Percentiles rank a stretch among this genome's conserved stretches.
These are phyloP conservation scores for Beauveria rudraprayagi DNA, from an alignment of 2,329 filamentous ascomycete species.

Conservation along the genomic window DNA sequence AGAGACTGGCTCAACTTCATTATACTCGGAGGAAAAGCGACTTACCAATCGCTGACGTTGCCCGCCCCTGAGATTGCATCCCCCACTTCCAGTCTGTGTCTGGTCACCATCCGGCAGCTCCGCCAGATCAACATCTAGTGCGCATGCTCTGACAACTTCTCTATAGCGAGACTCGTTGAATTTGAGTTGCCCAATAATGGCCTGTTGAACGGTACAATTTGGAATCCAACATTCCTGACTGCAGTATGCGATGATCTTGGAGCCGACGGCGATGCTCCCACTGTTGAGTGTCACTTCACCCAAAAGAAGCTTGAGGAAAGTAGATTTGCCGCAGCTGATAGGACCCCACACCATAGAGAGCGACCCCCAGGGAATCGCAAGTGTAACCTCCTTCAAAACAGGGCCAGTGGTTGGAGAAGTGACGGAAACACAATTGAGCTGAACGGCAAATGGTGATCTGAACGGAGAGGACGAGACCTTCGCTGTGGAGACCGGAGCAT, in stretches of 20 bases:
- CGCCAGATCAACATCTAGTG: background rate
- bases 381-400: background rate
- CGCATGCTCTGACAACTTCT: background rate
- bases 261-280: too few species aligned
- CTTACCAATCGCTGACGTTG: conserved; percentile 2
- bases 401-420: background rate
- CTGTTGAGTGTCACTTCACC: too few species aligned
- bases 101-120: background rate
- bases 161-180: background rate
- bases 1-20: background rate
- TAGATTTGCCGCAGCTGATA: too few species aligned
- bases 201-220: background rate
- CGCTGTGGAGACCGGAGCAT: too few species aligned
- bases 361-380: background rate
- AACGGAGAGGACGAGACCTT: too few species aligned
- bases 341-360: background rate
- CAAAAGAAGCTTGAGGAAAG: too few species aligned
- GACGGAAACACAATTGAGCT: background rate
- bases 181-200: background rate
- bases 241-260: too few species aligned
- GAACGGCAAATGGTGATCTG: too few species aligned
- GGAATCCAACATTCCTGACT: too few species aligned
- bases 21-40: background rate
- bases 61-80: conserved; percentile 1
- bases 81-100: background rate